Evolutionary conservation across 768 basidiomycete genomes (phyloP), one percentile per base, ranked within the genome.

Genomic region (Inosperma sp.): DNA sequence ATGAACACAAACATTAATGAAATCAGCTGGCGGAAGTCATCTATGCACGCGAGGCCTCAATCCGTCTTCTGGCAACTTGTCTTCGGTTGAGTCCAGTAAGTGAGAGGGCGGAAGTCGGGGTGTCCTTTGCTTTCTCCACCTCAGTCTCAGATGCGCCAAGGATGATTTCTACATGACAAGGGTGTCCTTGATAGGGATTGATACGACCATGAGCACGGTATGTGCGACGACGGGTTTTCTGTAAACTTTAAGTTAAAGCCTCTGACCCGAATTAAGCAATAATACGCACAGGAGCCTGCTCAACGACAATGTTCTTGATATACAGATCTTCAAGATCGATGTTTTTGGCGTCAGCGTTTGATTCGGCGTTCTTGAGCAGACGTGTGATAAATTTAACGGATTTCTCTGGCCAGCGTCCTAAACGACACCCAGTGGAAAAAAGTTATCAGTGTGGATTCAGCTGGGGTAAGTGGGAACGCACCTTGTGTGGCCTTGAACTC

Each of bases 361-460:
- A 86, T 72, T 98, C 95, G 35, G 96, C 96, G 72, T 99, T 99
- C 82, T 98, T 98, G 67, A 99, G 72, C 48, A 99, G 83, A 59
- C 90, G 84, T 56, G 86, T 79, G 68, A 99, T 86, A 80, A 93
- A 95, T 71, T 88, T 87, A 72, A 96, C 84, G 44, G 93, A 97
- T 77, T 99, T 98, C 78, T 92, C 94, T 68, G 96, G 96, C 96
- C 96, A 98, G 68, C 96, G 95, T 84, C 96, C 95, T 97, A 41
- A 12, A 60, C 7, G 34, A 10, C 13, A n/a, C n/a, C n/a, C n/a
- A n/a, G n/a, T n/a, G n/a, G n/a, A n/a, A n/a, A n/a, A n/a, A n/a
- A n/a, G n/a, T n/a, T n/a, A n/a, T n/a, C n/a, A n/a, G n/a, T n/a
- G n/a, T n/a, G n/a, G n/a, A n/a, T n/a, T n/a, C n/a, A n/a, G n/a